Conservation (phyloP, 768 basidiomycete genomes). For the Cantharellus anzutake region DNA sequence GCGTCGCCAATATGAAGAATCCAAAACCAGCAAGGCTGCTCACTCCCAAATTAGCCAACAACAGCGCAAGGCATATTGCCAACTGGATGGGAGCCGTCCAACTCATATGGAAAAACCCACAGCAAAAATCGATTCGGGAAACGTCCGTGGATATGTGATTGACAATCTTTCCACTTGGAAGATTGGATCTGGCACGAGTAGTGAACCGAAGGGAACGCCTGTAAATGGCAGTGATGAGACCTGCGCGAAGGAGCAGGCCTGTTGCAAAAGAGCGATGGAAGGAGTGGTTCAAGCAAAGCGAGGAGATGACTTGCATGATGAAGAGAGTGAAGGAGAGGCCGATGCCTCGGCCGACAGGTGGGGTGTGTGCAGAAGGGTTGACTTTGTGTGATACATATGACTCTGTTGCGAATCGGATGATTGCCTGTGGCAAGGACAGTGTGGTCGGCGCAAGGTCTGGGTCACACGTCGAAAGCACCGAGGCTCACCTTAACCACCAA, state of each 20-base stretch:
- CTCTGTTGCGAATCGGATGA: constrained; percentile 12
- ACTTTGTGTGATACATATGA: not conserved
- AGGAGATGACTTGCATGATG: constrained; percentile 17
- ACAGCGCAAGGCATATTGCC: constrained; percentile 1
- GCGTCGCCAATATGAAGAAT: constrained; percentile 40
- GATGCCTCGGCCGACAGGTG: constrained; percentile 15
- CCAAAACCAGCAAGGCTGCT: constrained; percentile 54
- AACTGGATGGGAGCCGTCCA: constrained; percentile 14
- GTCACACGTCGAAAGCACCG: not conserved
- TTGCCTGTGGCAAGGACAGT: constrained; percentile 10
- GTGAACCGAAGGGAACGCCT: constrained; percentile 56
- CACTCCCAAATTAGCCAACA: constrained; percentile 33
- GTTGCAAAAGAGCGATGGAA: constrained; percentile 19
- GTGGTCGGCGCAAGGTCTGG: constrained; percentile 1
- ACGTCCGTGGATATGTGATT: constrained; percentile 90
- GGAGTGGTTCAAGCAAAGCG: constrained; percentile 19
- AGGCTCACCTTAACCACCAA: constrained; percentile 13
- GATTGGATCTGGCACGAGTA: constrained; percentile 54
- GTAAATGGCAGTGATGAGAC: constrained; percentile 78
- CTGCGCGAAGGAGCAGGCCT: constrained; percentile 67
- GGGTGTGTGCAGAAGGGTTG: constrained; percentile 5
- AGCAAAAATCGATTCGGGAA: constrained; percentile 60
- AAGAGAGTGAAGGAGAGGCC: constrained; percentile 22
- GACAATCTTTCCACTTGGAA: constrained; percentile 77
- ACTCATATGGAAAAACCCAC: constrained; percentile 17